These are phyloP conservation scores for Pythium volutum DNA, from an alignment of 352 stramenopile species.

Conservation along the genomic window DNA sequence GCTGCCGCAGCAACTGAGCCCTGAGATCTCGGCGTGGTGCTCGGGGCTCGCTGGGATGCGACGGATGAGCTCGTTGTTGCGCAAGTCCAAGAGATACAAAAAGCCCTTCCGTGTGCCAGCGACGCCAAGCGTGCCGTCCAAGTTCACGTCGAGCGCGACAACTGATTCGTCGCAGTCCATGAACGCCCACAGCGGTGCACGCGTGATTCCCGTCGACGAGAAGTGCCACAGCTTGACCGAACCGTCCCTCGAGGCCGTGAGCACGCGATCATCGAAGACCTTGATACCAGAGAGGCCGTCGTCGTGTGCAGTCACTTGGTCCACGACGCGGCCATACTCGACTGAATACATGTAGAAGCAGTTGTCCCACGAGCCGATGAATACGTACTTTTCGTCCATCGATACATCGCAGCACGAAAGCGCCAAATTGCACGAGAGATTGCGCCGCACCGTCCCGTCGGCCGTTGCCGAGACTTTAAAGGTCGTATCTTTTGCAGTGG, in stretches of 20 bases:
- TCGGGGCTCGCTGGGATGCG: constrained; percentile 58
- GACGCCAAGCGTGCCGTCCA: constrained; percentile 53
- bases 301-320: constrained; percentile 79
- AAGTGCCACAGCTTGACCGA: constrained; percentile 84
- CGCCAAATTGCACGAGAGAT: constrained; percentile 71
- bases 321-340: constrained; percentile 73
- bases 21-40: constrained; percentile 50
- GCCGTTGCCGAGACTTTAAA: constrained; percentile 74
- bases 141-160: constrained; percentile 60
- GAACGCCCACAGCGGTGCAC: constrained; percentile 57
- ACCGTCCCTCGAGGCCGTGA: constrained; percentile 74
- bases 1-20: constrained; percentile 62
- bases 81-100: constrained; percentile 71
- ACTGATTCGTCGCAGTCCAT: constrained; percentile 80
- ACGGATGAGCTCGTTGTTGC: constrained; percentile 57
- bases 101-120: constrained; percentile 69
- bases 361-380: constrained; percentile 81
- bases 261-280: constrained; percentile 68
- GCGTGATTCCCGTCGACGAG: constrained; percentile 60
- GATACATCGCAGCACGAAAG: constrained; percentile 81
- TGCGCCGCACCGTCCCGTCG: constrained; percentile 59
- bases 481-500: constrained; percentile 68
- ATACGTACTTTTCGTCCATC: constrained; percentile 78
- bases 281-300: constrained; percentile 73
- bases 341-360: constrained; percentile 89